These are phyloP conservation scores for Akebia trifoliata DNA, from an alignment of 164 flowering plant genomes.

Conservation along the genomic window DNA sequence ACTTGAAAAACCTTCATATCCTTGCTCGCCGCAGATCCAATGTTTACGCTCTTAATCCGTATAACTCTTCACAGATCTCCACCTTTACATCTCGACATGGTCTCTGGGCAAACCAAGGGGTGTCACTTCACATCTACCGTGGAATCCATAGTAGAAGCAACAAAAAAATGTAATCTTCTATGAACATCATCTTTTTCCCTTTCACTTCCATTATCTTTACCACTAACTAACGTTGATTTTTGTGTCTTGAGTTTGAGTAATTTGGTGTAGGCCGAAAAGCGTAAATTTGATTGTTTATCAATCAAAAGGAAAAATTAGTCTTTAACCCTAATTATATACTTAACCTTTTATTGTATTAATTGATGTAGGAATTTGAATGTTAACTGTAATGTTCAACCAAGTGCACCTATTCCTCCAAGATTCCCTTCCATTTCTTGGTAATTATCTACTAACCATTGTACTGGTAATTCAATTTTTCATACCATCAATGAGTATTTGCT, in stretches of 20 bases:
- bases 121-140: neutral
- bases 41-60: neutral
- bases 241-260: too few relatives aligned
- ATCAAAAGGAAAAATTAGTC: too few relatives aligned
- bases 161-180: constrained; percentile 8
- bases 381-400: constrained; percentile 9
- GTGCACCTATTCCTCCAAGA: constrained; percentile 18
- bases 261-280: too few relatives aligned
- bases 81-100: neutral
- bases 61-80: neutral
- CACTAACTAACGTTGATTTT: too few relatives aligned
- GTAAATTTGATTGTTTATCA: too few relatives aligned
- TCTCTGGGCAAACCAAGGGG: constrained; percentile 2
- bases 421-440: constrained; percentile 30
- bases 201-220: too few relatives aligned
- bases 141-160: neutral
- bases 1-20: too few relatives aligned
- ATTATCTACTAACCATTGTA: neutral
- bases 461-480: neutral
- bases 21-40: too few relatives aligned
- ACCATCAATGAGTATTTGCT: too few relatives aligned
- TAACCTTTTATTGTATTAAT: neutral
- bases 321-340: too few relatives aligned
- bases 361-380: constrained; percentile 17
- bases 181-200: too few relatives aligned